These are phyloP conservation scores for Simmondsia chinensis DNA, from an alignment of 148 eudicot genomes.

Conservation along the genomic window DNA sequence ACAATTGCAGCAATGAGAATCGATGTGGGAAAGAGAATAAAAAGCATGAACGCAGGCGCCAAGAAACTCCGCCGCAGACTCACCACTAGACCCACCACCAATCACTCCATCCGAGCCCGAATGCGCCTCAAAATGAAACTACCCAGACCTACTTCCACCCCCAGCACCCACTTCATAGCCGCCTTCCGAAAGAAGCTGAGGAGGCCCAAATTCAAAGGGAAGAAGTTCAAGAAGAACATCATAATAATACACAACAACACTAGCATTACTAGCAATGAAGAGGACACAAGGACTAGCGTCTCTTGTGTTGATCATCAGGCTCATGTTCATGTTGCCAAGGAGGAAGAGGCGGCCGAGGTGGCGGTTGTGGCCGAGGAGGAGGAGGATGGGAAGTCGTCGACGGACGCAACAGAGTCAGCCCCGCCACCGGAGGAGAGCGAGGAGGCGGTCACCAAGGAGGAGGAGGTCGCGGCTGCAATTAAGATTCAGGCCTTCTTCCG, in stretches of 20 bases:
- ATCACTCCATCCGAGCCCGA: too few relatives aligned
- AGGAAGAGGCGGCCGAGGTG: not conserved
- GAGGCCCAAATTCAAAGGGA: slow-evolving; percentile 15
- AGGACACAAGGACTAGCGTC: slow-evolving; percentile 22
- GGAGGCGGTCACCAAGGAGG: slow-evolving; percentile 7
- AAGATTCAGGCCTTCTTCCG: slow-evolving; percentile 64
- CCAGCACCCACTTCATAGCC: too few relatives aligned
- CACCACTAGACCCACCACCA: too few relatives aligned
- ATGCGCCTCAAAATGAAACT: too few relatives aligned
- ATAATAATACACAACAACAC: slow-evolving; percentile 57
- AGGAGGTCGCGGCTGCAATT: slow-evolving; percentile 46
- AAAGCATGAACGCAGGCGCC: too few relatives aligned
- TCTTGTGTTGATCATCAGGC: slow-evolving; percentile 23
- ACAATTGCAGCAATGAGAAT: too few relatives aligned
- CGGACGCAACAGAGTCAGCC: not conserved
- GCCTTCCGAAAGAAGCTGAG: slow-evolving; percentile 28
- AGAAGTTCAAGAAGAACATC: slow-evolving; percentile 13
- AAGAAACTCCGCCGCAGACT: too few relatives aligned
- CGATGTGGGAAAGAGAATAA: too few relatives aligned
- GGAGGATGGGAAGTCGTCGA: not conserved
- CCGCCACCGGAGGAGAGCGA: not conserved
- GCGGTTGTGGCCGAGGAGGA: not conserved
- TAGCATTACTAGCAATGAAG: slow-evolving; percentile 27
- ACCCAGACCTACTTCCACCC: too few relatives aligned
- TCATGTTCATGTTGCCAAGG: slow-evolving; percentile 6